Percentiles rank a stretch among this genome's conserved stretches.
Conservation (phyloP, 768 basidiomycete genomes). For the Coprinellus micaceus region DNA sequence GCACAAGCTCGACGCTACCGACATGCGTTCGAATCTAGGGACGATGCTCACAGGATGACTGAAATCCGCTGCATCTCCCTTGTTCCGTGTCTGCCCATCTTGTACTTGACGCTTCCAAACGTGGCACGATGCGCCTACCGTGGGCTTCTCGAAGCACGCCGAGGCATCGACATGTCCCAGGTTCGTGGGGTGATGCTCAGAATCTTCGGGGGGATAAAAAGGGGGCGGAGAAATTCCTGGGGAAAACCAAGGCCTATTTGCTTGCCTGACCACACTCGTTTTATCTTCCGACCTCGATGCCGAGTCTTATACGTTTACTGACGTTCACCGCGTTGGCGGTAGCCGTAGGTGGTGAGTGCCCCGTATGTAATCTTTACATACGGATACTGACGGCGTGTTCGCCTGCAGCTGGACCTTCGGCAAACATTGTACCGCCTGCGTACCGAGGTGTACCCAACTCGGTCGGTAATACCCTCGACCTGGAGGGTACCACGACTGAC, state of each 20-base stretch:
- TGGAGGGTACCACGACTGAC: slow-evolving; percentile 29
- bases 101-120: not conserved
- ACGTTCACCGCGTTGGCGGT: slow-evolving; percentile 19
- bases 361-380: not conserved
- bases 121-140: not conserved
- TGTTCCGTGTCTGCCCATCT: not conserved
- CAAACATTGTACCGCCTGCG: slow-evolving; percentile 23
- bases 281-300: not conserved
- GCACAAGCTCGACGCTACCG: too few relatives aligned
- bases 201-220: slow-evolving; percentile 3
- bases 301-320: slow-evolving; percentile 6
- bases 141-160: not conserved
- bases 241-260: not conserved
- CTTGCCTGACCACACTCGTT: not conserved
- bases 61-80: too few relatives aligned
- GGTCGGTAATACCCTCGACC: slow-evolving; percentile 17
- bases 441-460: slow-evolving; percentile 22
- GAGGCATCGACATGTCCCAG: too few relatives aligned
- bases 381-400: not conserved
- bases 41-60: too few relatives aligned
- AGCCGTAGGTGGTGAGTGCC: slow-evolving; percentile 18
- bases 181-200: not conserved
- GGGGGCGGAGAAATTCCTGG: not conserved
- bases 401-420: slow-evolving; percentile 17
- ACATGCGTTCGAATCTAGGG: too few relatives aligned